Percentiles rank a stretch among this genome's conserved stretches.
Evolutionary conservation across 2,329 filamentous ascomycete species (phyloP).

Genomic region (Teratosphaeria gauchensis): DNA sequence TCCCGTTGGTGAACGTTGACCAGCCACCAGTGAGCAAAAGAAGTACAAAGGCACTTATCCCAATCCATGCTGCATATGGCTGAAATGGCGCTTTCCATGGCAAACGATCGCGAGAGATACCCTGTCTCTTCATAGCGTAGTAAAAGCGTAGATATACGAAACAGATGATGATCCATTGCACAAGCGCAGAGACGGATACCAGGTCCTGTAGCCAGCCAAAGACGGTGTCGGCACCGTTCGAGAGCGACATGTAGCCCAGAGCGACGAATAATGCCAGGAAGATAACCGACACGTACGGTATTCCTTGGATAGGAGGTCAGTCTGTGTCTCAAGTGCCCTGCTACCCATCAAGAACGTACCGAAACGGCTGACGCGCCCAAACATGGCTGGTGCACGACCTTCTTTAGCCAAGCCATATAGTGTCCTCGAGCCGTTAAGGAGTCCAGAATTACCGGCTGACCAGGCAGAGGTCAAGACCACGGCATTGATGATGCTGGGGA

Average conservation of each 20-base stretch:
- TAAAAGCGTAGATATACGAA: slow-evolving; percentile 1
- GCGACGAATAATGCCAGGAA: background rate
- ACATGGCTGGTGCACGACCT: slow-evolving; percentile 50
- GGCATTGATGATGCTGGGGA: slow-evolving; percentile 57
- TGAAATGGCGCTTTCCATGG: slow-evolving; percentile 22
- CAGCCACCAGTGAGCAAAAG: slow-evolving; percentile 23
- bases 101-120: slow-evolving; percentile 6
- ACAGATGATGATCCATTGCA: slow-evolving; percentile 2
- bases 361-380: slow-evolving; percentile 17
- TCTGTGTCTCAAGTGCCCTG: no score
- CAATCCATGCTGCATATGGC: slow-evolving; percentile 20
- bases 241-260: slow-evolving; percentile 3
- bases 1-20: slow-evolving; percentile 18
- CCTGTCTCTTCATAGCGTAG: slow-evolving; percentile 1
- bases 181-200: slow-evolving; percentile 1
- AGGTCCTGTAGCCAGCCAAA: slow-evolving; percentile 2
- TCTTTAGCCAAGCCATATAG: slow-evolving; percentile 48
- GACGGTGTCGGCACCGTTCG: background rate
- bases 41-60: slow-evolving; percentile 13
- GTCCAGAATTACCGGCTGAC: slow-evolving; percentile 45
- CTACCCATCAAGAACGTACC: background rate
- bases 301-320: no score
- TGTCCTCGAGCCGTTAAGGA: slow-evolving; percentile 43
- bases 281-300: slow-evolving; percentile 11
- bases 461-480: slow-evolving; percentile 53